Evolutionary conservation across 305 asterid genomes (phyloP), one percentile per base, ranked within the genome.

Genomic region (Coffea humblotiana): DNA sequence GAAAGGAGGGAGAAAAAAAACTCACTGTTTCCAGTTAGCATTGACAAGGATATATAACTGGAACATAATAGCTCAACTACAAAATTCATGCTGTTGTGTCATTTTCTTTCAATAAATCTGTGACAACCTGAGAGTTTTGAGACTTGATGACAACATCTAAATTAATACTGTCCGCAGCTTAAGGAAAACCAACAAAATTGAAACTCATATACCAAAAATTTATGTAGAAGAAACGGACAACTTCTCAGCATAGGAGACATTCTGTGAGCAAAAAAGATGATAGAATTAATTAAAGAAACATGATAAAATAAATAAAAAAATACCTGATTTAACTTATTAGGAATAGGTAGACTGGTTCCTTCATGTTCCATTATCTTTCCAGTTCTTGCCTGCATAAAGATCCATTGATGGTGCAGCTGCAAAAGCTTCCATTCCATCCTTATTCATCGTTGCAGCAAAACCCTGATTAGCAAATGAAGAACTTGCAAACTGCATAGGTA

Each of bases 391-490:
- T 76, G 90, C 79, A 82, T 90, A 80, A 81, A 88, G 85, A 81
- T 93, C 95, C 64, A 82, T 86, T 2, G 93, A 77, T 64, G 86
- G 79, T 45, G 82, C 81, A 67, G 91, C 81, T 65, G 91, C 76
- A 86, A 89, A 88, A 51, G 84, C 86, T 85, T 90, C 97, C 79
- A 84, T 79, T 81, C 88, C 84, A 71, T 92, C 98, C 87, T 87
- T 91, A 49, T 89, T 80, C 74, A 87, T 85, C 86, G 90, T 92
- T 76, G 92, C 88, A 78, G 89, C 87, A 82, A 88, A 89, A 56
- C 90, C 90, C 78, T 87, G 97, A 82, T 85, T 89, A 66, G 93
- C 98, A 79, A 88, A 83, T 78, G 95, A 86, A 82, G 97, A 88
- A 89, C 87, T 89, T 67, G 89, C 91, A 87, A 89, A 93, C 86